Base-by-base conservation (phyloP, 768 basidiomycete genomes). In the Pleurotus salmoneostramineus region DNA sequence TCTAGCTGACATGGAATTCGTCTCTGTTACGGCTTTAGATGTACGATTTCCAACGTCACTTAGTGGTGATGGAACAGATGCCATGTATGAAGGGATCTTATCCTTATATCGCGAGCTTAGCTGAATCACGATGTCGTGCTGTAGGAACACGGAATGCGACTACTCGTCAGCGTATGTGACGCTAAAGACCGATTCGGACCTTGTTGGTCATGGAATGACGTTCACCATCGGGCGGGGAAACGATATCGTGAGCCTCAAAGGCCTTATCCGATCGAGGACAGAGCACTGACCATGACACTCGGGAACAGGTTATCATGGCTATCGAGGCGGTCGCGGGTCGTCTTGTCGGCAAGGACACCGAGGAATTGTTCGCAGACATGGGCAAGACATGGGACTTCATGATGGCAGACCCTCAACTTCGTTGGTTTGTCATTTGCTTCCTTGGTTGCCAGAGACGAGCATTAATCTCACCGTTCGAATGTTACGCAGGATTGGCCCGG, bases 211-310 rank as follows among this genome's bases (percentile, higher is more conserved):
- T 64, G 93, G 93, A 56, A 92, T 94, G 92, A 94, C 93, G 3
- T 95, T 95, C 69, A 95, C 94, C 8, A 95, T 93, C 63, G 93
- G 93, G 0, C 87, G 95, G 43, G 95, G 95, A 32, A 98, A 95
- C 66, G 95, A 98, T 60, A 94, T 97, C 61, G 95, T 90, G 63
- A 56, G 74, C 66, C n/a, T 42, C 2, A 27, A 27, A 27, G 21
- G 21, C 21, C 21, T 14, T 34, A 15, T 21, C 8, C 33, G 17
- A 14, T 2, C 56, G 33, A 10, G 46, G 0, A 7, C 44, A 31
- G 36, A 34, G 7, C 4, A 50, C 10, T 45, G 11, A 59, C 31
- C 34, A 15, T 33, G 7, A 27, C 6, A 33, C 17, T n/a, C 7
- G 36, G 15, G 8, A 35, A 8, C 60, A 91, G 89, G 89, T 96